These are phyloP conservation scores for thale cress (Arabidopsis thaliana) DNA, from an alignment of 345 rosid species.

Conservation along the genomic window DNA sequence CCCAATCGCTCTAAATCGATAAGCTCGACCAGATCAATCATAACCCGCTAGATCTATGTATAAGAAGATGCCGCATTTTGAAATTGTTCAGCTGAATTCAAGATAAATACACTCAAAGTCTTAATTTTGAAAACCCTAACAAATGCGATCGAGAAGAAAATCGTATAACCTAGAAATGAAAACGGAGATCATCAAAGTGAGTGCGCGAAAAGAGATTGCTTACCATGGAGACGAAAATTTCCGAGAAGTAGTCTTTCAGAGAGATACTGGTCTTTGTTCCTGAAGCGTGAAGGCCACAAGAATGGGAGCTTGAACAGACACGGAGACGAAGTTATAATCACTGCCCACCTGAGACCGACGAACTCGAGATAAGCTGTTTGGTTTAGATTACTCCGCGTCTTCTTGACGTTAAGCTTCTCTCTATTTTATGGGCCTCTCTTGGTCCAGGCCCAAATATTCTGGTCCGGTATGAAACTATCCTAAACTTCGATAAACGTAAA, in stretches of 20 bases:
- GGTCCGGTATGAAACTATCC: background rate
- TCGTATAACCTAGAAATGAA: slow-evolving; percentile 31
- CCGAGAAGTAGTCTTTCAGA: background rate
- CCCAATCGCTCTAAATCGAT: slow-evolving; percentile 15
- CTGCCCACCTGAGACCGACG: slow-evolving; percentile 43
- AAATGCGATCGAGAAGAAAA: slow-evolving; percentile 29
- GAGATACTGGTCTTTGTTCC: slow-evolving; percentile 14
- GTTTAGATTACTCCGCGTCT: slow-evolving; percentile 40
- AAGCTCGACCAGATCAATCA: slow-evolving; percentile 35
- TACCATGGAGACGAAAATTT: slow-evolving; percentile 39
- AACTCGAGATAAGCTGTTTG: slow-evolving; percentile 32
- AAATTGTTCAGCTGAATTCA: slow-evolving; percentile 3
- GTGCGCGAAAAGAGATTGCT: background rate
- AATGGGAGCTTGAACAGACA: slow-evolving; percentile 15
- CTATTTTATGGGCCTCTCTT: slow-evolving; percentile 10
- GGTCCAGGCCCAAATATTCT: background rate
- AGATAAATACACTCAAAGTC: slow-evolving; percentile 9
- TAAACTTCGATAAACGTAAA: background rate
- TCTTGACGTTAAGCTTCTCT: background rate
- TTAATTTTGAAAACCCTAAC: slow-evolving; percentile 39
- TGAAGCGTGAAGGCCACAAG: slow-evolving; percentile 7
- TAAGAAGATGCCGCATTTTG: slow-evolving; percentile 3
- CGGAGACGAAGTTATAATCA: slow-evolving; percentile 12
- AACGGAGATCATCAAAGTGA: slow-evolving; percentile 35
- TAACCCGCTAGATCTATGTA: slow-evolving; percentile 31